Evolutionary conservation across 352 stramenopile species (phyloP), one percentile per base, ranked within the genome.

Genomic region (Phytophthora brassicae): DNA sequence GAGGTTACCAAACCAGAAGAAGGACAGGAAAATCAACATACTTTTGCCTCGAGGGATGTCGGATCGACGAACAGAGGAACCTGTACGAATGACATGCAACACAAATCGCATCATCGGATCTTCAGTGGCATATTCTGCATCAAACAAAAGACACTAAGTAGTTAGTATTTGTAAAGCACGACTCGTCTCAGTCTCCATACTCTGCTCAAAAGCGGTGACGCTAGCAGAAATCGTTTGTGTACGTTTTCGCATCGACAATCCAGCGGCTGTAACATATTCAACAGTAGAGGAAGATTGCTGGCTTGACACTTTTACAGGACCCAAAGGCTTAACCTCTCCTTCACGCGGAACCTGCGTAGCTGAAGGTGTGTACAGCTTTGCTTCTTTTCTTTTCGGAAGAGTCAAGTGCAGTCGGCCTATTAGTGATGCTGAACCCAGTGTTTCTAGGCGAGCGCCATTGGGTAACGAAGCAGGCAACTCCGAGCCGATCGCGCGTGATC

Each of bases 41-140:
- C 72, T 50, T 46, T 81, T 78, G 8, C 56, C 60, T 22, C 66
- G 64, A 5, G 60, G 64, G 17, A 88, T 81, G 0, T 84, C 75
- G 0, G 54, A 42, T 16, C 72, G 57, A 9, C 54, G 60, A 16
- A 82, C 75, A 3, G 50, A 26, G 3, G 52, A 57, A 5, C 66
- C 45, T 12, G 70, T 48, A n/a, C 53, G 67, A 12, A 84, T 68
- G 14, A 89, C 71, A 3, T 78, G 42, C 2, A 89, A 57, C 16
- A 75, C 51, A 52, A 83, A 89, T 1, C 49, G 67, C 38, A 86
- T 68, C 28, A 89, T 47, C 14, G 56, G 51, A 31, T 89, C 75
- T 44, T 79, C 41, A 6, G 52, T 64, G 8, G 55, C 72, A 31
- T 87, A 87, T 55, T 86, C 79, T 89, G 20, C 23, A 51, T 7